These are phyloP conservation scores for Solanum chacoense DNA, from an alignment of 305 asterid species.

Conservation along the genomic window DNA sequence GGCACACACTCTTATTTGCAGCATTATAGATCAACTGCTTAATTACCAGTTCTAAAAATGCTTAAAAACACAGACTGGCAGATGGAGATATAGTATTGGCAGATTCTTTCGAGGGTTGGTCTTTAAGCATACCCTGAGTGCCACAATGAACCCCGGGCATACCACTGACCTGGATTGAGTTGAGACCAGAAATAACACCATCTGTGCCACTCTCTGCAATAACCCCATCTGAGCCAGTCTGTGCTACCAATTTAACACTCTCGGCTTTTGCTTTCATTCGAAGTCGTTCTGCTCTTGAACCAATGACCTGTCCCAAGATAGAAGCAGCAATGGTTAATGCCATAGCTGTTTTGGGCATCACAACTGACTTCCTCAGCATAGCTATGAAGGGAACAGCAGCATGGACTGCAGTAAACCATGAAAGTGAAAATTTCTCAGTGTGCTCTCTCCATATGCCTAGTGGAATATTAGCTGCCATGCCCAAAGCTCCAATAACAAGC, in stretches of 20 bases:
- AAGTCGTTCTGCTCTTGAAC: constrained; percentile 70
- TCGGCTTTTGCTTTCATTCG: constrained; percentile 41
- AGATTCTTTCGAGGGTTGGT: constrained; percentile 21
- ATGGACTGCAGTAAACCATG: constrained; percentile 79
- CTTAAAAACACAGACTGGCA: constrained; percentile 44
- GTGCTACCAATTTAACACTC: constrained; percentile 10
- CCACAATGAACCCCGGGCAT: constrained; percentile 21
- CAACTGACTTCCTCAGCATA: constrained; percentile 75
- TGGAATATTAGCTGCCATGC: constrained; percentile 69
- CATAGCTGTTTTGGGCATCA: constrained; percentile 86
- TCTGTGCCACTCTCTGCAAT: neutral
- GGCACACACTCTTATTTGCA: neutral
- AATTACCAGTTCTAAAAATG: neutral
- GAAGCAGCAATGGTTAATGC: constrained; percentile 70
- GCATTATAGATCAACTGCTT: neutral
- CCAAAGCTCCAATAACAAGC: constrained; percentile 51
- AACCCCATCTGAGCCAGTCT: constrained; percentile 11
- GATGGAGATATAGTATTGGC: constrained; percentile 28
- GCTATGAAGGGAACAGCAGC: constrained; percentile 87
- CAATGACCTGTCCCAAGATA: constrained; percentile 60
- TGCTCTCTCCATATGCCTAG: constrained; percentile 78
- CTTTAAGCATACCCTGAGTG: constrained; percentile 25
- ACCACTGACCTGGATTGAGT: neutral
- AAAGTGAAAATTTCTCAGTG: constrained; percentile 46
- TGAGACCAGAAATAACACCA: constrained; percentile 2